Evolutionary conservation across 108 stramenopile genomes (phyloP), one percentile per base, ranked within the genome.

Genomic region (Parietichytrium sp.): DNA sequence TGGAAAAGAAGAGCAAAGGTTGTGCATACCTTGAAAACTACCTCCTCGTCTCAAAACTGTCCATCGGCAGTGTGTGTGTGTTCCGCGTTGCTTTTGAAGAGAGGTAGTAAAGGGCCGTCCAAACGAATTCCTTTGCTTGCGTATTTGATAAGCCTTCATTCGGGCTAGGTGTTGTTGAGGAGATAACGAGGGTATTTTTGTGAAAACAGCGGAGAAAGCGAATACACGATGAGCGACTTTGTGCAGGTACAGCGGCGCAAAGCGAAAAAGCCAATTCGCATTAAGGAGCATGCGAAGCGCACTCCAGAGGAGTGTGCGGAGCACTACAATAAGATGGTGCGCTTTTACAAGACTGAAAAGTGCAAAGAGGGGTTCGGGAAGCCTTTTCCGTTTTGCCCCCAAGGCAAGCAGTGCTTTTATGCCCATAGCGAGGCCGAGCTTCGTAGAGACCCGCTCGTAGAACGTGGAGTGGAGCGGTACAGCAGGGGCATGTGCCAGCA

Each of bases 361-460:
- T 72, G 61, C 61, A 72, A 72, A 25, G 61, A 72, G 33, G 61
- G 61, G 10, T 45, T 16, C 42, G 36, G 61, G 38, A 72, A 72
- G 61, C n/a, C n/a, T n/a, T n/a, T n/a, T n/a, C n/a, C n/a, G n/a
- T n/a, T n/a, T n/a, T n/a, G n/a, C n/a, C n/a, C n/a, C n/a, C n/a
- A n/a, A n/a, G 61, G 45, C 20, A 72, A 72, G 33, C 36, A 72
- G 42, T 72, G 61, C 61, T 72, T 72, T 2, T 16, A 72, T 42
- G 61, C 61, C 15, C 61, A 72, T 42, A 72, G 38, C 8, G 61
- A 72, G 61, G 38, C 36, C 38, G 61, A 72, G 61, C 61, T 72
- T 33, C 61, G 61, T 1, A 16, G 61, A 25, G 38, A 33, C n/a
- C 42, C 45, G 29, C 20, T 23, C 33, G 61, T 45, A n/a, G 61